Conservation (phyloP, 2,329 filamentous ascomycete genomes). For the Microdochium trichocladiopsis region DNA sequence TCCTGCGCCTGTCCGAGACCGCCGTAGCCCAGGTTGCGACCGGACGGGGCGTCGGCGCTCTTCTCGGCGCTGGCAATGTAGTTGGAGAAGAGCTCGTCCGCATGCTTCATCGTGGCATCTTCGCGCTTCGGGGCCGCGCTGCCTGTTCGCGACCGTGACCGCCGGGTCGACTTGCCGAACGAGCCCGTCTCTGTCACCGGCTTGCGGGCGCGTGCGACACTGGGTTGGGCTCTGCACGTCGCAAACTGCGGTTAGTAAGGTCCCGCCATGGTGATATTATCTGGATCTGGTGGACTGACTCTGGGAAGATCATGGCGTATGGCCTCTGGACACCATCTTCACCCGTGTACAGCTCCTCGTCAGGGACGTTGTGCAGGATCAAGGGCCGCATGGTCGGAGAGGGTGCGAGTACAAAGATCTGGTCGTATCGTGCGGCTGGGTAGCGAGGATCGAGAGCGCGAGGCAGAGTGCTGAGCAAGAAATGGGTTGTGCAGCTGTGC, state of each 20-base stretch:
- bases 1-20: conserved; percentile 24
- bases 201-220: conserved; percentile 41
- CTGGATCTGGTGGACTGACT: conserved; percentile 35
- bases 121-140: conserved; percentile 48
- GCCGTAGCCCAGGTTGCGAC: conserved; percentile 10
- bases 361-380: conserved; percentile 62
- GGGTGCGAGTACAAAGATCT: no score
- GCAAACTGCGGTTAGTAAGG: conserved; percentile 8
- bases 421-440: no score
- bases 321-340: conserved; percentile 59
- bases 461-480: no score
- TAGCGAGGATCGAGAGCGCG: not conserved
- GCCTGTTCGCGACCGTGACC: conserved; percentile 55
- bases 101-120: conserved; percentile 54
- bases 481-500: no score
- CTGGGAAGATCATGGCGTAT: conserved; percentile 59
- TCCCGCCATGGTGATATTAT: not conserved
- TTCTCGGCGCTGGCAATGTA: conserved; percentile 45
- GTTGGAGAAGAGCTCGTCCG: conserved; percentile 54
- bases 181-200: conserved; percentile 54
- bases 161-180: conserved; percentile 59
- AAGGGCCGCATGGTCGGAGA: conserved; percentile 48
- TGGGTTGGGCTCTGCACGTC: conserved; percentile 33
- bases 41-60: conserved; percentile 17
- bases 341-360: conserved; percentile 60